These are phyloP conservation scores for Pythium pectinolyticum DNA, from an alignment of 352 stramenopile genomes.

Conservation along the genomic window DNA sequence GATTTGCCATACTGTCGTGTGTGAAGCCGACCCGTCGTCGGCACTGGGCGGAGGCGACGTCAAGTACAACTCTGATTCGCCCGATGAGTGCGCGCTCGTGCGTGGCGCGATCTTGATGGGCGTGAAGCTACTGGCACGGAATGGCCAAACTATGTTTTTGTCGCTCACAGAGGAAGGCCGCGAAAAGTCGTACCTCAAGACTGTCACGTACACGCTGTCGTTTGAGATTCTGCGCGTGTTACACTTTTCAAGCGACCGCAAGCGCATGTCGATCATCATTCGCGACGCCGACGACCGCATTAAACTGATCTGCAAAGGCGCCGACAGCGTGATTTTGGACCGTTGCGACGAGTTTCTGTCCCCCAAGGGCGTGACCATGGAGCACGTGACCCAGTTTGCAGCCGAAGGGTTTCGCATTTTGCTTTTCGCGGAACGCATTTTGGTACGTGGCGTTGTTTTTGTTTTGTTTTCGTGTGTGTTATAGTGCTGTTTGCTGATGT, in stretches of 20 bases:
- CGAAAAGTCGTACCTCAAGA: constrained; percentile 62
- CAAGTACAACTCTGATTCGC: constrained; percentile 89
- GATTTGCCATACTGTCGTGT: constrained; percentile 87
- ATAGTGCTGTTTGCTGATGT: neutral
- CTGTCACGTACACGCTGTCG: constrained; percentile 55
- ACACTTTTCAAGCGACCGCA: constrained; percentile 77
- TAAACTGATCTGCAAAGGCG: constrained; percentile 79
- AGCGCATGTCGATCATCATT: constrained; percentile 84
- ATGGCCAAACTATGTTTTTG: constrained; percentile 52
- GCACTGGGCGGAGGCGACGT: constrained; percentile 34
- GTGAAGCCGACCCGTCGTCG: constrained; percentile 39
- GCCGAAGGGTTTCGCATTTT: constrained; percentile 85
- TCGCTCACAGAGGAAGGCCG: constrained; percentile 59
- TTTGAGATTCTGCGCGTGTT: constrained; percentile 76
- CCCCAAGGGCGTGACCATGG: constrained; percentile 50
- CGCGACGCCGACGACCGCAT: constrained; percentile 52
- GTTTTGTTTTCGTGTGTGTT: neutral
- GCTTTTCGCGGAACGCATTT: constrained; percentile 68
- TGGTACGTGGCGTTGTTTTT: constrained; percentile 39
- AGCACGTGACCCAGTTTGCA: constrained; percentile 83
- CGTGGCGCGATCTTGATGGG: constrained; percentile 76
- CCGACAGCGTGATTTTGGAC: constrained; percentile 76
- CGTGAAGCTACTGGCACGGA: constrained; percentile 70
- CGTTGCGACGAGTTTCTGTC: constrained; percentile 65
- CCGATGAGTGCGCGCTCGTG: constrained; percentile 92